Evolutionary conservation across 2,329 filamentous ascomycete species (phyloP), one percentile per base, ranked within the genome.

Genomic region (Microdochium bolleyi): DNA sequence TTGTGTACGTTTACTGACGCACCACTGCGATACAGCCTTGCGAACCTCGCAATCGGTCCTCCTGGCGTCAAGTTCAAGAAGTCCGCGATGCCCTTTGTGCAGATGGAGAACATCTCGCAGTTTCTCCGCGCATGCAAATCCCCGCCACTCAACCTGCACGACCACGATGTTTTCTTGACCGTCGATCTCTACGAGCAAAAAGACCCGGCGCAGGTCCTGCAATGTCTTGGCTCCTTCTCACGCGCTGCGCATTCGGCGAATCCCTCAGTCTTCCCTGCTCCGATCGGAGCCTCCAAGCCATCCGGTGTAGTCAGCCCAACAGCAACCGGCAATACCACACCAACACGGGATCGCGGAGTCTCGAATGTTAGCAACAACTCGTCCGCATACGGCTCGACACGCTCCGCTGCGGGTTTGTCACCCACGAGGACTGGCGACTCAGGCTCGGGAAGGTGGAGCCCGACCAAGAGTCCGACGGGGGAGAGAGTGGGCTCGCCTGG

Each of bases 21-120:
- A 49, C 52, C 22, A 8, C 24, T 41, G 3, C 24, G 49, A 2
- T 16, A 32, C 58, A 94, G 90, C 64, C 84, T 97, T 51, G 82
- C 89, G 63, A 97, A 96, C 65, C 78, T 92, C 53, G 88, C 82
- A 30, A 70, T 87, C 37, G 88, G 89, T 24, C 82, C 85, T 16
- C 88, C 89, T 0, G 87, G 87, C 30, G 82, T 96, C 71, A 90
- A 87, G 68, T 97, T 88, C 80, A 97, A 97, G 73, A 79, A 87
- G 65, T 96, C 92, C 1, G 73, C 84, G 41, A 97, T 97, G 92
- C 94, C 94, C 0, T 99, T 99, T 67, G 92, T 97, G 41, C 94
- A 99, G 71, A 97, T 97, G 92, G 94, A 99, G 70, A 99, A 99
- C 68, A 96, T 99, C 65, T 95, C 92, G 3, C 89, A 95, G 66